Base-by-base conservation (phyloP, 306 rosid species). In the Rubus idaeus region DNA sequence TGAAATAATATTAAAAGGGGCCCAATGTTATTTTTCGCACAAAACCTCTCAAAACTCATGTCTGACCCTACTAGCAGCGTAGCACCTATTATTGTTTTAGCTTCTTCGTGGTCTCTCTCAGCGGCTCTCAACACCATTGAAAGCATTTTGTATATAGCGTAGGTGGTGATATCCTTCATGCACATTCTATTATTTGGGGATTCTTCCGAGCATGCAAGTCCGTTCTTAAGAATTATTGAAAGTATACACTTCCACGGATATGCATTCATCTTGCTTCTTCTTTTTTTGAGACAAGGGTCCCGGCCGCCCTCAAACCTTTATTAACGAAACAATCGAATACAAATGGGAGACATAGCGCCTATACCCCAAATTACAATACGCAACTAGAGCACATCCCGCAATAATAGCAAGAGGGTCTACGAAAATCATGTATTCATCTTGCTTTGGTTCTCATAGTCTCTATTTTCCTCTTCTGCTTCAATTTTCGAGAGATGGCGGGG, bases 171-270 rank as follows among this genome's bases (percentile, higher is more conserved):
- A 57, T 76, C 74, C 64, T 5, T 50, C 83, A 84, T 84, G 4
- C 52, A 77, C 73, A 71, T 77, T 72, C 83, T 84, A n/a, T 77
- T 73, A 26, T 56, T 79, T 1, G 86, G 78, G 1, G 78, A 77
- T 42, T 77, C 80, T 13, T n/a, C 61, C 0, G 86, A 74, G 57
- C 85, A 84, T 0, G 80, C 74, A 37, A 87, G 73, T 7, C 88
- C 83, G 35, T 79, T 77, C 20, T 63, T 18, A 11, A 74, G 71
- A 14, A 56, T 37, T 61, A 23, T 23, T 23, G 75, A 68, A 77
- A 71, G 76, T 20, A 82, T 62, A 61, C 86, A 82, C 46, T 82
- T 56, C 1, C 60, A 47, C 68, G 26, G 2, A 10, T 73, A 51
- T 4, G 56, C 16, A 18, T 39, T 60, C 60, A 71, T 71, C 52